Conservation (phyloP, 345 rosid species). For the Citrus sinensis region DNA sequence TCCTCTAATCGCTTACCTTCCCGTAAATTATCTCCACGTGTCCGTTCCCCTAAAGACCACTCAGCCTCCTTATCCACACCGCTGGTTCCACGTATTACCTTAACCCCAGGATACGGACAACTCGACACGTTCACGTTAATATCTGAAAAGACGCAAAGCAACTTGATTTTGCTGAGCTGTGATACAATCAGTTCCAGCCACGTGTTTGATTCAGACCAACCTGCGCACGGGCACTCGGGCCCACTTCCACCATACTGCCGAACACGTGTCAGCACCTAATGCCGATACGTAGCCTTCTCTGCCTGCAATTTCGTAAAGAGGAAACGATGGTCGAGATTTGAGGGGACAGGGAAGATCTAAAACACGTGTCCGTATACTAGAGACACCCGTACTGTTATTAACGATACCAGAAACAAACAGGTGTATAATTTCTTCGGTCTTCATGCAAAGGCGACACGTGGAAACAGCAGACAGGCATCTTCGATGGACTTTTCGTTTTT, state of each 20-base stretch:
- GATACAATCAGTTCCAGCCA: not conserved
- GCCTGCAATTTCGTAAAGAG: not conserved
- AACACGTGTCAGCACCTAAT: too few relatives aligned
- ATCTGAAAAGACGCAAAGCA: not conserved
- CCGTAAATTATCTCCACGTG: slow-evolving; percentile 7
- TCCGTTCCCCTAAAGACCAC: not conserved
- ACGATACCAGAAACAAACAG: not conserved
- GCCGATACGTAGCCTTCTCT: not conserved
- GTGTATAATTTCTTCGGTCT: slow-evolving; percentile 1
- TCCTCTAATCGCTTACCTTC: not conserved
- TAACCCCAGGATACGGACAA: not conserved
- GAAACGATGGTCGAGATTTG: slow-evolving; percentile 19
- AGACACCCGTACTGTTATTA: slow-evolving; percentile 3
- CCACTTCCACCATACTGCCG: not conserved
- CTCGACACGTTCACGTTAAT: slow-evolving; percentile 11
- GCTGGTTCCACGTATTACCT: slow-evolving; percentile 4
- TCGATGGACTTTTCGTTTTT: too few relatives aligned
- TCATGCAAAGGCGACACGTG: slow-evolving; percentile 23
- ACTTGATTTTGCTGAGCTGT: slow-evolving; percentile 8
- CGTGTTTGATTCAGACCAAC: not conserved
- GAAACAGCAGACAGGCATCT: not conserved
- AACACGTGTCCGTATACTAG: slow-evolving; percentile 19
- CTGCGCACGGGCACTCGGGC: not conserved
- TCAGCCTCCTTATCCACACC: not conserved
- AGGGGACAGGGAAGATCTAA: slow-evolving; percentile 22